Percentiles rank a stretch among this genome's conserved stretches.
phyloP scores from a whole-genome alignment of 2,329 filamentous ascomycete species.

The Myriosclerotinia scirpicola region DNA sequence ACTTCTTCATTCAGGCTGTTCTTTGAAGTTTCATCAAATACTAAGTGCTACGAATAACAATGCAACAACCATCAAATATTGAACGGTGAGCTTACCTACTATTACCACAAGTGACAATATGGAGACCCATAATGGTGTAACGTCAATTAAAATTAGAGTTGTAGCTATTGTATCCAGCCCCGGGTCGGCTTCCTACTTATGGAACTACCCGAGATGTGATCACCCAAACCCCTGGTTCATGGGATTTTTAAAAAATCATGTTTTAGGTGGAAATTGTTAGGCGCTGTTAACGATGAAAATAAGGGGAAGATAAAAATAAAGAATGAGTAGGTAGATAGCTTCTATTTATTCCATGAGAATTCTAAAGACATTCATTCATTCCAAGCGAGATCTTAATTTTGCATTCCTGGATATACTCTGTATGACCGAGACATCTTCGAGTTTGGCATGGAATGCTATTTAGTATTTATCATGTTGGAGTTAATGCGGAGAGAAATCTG shows the following conservation, averaged over 20 bases:
- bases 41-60: background rate
- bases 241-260: constrained; percentile 22
- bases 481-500: no score
- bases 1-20: constrained; percentile 6
- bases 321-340: background rate
- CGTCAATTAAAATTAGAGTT: background rate
- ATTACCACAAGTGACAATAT: background rate
- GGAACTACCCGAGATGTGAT: constrained; percentile 36
- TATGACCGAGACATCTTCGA: background rate
- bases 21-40: background rate
- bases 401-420: background rate
- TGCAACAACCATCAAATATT: background rate
- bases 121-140: background rate
- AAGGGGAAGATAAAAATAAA: background rate
- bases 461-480: no score
- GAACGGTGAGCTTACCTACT: background rate
- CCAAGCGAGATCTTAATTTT: background rate
- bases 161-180: background rate
- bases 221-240: constrained; percentile 33
- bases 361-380: background rate
- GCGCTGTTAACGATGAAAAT: constrained; percentile 24
- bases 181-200: constrained; percentile 23
- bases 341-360: background rate
- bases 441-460: background rate
- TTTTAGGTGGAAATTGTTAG: constrained; percentile 18